These are phyloP conservation scores for Cladosporium sp. DNA, from an alignment of 2,329 filamentous ascomycete genomes.

Conservation along the genomic window DNA sequence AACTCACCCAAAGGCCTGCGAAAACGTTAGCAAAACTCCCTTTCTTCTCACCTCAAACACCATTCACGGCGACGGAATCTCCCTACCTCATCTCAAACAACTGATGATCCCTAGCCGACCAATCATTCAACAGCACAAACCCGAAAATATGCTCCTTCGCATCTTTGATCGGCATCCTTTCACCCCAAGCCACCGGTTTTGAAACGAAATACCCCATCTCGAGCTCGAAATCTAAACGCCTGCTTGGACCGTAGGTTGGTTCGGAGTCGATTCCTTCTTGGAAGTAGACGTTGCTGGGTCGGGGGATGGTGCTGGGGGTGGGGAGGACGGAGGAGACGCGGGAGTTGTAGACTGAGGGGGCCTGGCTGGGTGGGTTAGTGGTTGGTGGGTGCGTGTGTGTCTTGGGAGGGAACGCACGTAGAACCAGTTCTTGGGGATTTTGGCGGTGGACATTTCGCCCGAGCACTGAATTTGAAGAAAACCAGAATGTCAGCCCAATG, in stretches of 20 bases:
- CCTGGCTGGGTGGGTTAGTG: constrained; percentile 27
- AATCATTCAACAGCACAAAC: constrained; percentile 59
- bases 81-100: constrained; percentile 7
- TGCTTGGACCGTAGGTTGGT: constrained; percentile 39
- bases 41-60: not conserved
- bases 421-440: constrained; percentile 22
- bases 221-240: constrained; percentile 46
- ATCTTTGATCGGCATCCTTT: constrained; percentile 36
- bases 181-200: constrained; percentile 36
- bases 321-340: constrained; percentile 28
- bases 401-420: too few species aligned
- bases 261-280: constrained; percentile 22
- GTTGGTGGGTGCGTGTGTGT: too few species aligned
- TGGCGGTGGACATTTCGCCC: constrained; percentile 36
- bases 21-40: not conserved
- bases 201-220: constrained; percentile 46
- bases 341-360: constrained; percentile 39
- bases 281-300: constrained; percentile 45
- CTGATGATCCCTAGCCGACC: constrained; percentile 38
- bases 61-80: too few species aligned
- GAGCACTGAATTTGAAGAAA: constrained; percentile 29
- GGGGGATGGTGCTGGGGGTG: constrained; percentile 31
- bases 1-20: too few species aligned
- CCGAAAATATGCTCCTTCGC: constrained; percentile 57
- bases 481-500: too few species aligned